Percentiles rank a stretch among this genome's conserved stretches.
phyloP scores from a whole-genome alignment of 257 asterid species.

The Ballota nigra region DNA sequence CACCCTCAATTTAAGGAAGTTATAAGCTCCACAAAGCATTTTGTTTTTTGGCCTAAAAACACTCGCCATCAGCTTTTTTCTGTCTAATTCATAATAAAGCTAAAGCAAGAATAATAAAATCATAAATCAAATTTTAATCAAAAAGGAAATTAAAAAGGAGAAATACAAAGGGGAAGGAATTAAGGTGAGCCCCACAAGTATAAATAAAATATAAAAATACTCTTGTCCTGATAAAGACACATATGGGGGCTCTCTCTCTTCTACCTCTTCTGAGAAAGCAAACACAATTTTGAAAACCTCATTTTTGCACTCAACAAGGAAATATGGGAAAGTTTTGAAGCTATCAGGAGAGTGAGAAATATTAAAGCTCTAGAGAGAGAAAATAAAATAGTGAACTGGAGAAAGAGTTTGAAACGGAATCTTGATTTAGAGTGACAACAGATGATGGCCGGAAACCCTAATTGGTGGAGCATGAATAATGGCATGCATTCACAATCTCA shows the following conservation, averaged over 20 bases:
- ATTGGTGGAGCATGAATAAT: slow-evolving; percentile 72
- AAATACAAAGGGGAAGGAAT: slow-evolving; percentile 19
- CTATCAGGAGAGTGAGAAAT: not conserved
- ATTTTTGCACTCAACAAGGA: slow-evolving; percentile 29
- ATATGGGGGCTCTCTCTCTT: slow-evolving; percentile 22
- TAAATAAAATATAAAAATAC: slow-evolving; percentile 42
- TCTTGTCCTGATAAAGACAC: slow-evolving; percentile 38
- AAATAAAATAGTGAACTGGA: too few species aligned
- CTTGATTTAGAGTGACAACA: slow-evolving; percentile 16
- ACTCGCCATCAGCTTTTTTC: slow-evolving; percentile 52
- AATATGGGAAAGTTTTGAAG: slow-evolving; percentile 13
- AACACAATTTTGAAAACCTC: slow-evolving; percentile 33
- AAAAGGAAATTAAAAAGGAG: not conserved
- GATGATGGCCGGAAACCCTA: slow-evolving; percentile 99
- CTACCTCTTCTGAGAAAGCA: slow-evolving; percentile 38
- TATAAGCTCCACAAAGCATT: slow-evolving; percentile 38
- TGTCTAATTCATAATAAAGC: slow-evolving; percentile 54
- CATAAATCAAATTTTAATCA: slow-evolving; percentile 3
- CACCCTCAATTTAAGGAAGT: slow-evolving; percentile 63
- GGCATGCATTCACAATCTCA: slow-evolving; percentile 61
- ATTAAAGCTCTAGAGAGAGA: not conserved
- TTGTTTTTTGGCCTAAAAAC: slow-evolving; percentile 55
- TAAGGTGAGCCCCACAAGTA: slow-evolving; percentile 50
- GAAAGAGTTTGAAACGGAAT: too few species aligned
- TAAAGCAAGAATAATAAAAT: slow-evolving; percentile 42